phyloP scores from a whole-genome alignment of 495 filamentous ascomycete genomes.

The Podospora sp. region DNA sequence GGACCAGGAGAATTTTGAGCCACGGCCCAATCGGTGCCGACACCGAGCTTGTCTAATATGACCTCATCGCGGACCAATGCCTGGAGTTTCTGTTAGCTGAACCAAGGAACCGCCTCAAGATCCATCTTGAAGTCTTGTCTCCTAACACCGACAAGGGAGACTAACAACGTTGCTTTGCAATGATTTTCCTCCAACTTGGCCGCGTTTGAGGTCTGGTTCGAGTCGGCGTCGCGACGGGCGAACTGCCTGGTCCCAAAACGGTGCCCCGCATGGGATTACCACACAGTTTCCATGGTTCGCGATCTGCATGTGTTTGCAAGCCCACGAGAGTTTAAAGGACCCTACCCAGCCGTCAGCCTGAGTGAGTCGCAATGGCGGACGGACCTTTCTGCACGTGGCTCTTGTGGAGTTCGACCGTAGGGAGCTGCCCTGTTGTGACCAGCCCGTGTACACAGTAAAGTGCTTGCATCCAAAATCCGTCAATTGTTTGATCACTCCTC shows the following conservation, averaged over 20 bases:
- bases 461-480: background rate
- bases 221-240: no score
- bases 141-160: conserved; percentile 2
- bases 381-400: conserved; percentile 3
- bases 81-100: conserved; percentile 9
- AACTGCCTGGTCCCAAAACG: background rate
- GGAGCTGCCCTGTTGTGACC: background rate
- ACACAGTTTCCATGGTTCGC: conserved; percentile 6
- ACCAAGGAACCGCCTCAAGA: background rate
- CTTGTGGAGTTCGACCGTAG: background rate
- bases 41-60: conserved; percentile 22
- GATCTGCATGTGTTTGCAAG: conserved; percentile 10
- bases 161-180: no score
- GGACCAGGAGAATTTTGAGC: background rate
- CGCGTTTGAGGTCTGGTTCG: no score
- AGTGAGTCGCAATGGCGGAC: conserved; percentile 1
- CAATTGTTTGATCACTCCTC: background rate
- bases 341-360: no score
- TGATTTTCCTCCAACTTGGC: no score
- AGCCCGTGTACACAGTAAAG: background rate
- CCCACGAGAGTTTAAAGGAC: background rate
- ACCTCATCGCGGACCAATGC: conserved; percentile 29
- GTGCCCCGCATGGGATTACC: background rate
- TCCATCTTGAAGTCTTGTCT: background rate
- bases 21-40: conserved; percentile 14